Evolutionary conservation across 176 grass and related monocot genomes (phyloP), one percentile per base, ranked within the genome.

Genomic region (Carex pumila): DNA sequence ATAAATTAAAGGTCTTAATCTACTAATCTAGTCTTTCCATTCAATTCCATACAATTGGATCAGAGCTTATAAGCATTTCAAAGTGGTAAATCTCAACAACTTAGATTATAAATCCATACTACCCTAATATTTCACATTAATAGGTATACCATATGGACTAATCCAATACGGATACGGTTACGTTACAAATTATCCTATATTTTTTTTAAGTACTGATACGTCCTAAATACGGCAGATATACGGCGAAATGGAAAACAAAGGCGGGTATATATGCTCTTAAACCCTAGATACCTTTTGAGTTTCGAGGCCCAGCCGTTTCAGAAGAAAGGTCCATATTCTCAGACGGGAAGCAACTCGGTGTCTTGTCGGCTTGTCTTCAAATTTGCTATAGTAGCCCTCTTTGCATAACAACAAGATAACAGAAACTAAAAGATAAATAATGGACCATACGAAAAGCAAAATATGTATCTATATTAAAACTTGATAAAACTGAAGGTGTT

Each of bases 401-500:
- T 39, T 39, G 37, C 37, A 39, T 39, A 39, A 39, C 37, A 39
- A 18, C 67, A n/a, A 43, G 67, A 71, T 36, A 39, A 43, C 14
- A 41, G 15, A n/a, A 8, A 41, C 4, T 36, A 66, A 66, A 66
- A 66, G 14, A 6, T 14, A 14, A 17, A 67, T 36, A 34, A 5
- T 61, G n/a, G 60, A 62, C 6, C 60, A 70, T 18, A 70, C 18
- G 6, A 19, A 36, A 43, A 18, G 15, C 32, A 43, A 71, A 71
- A 71, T n/a, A 31, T 77, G 49, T 77, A 77, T 77, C 73, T 77
- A 56, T 56, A 77, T 55, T 50, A 77, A 77, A 77, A 77, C 13
- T 77, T 77, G 3, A 56, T 77, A 55, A 74, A 77, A 55, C 73
- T 77, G 55, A 31, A 77, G 49, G 43, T 77, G 49, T 55, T 77